phyloP scores from a whole-genome alignment of 179 eudicot species.

The Silene coronaria region DNA sequence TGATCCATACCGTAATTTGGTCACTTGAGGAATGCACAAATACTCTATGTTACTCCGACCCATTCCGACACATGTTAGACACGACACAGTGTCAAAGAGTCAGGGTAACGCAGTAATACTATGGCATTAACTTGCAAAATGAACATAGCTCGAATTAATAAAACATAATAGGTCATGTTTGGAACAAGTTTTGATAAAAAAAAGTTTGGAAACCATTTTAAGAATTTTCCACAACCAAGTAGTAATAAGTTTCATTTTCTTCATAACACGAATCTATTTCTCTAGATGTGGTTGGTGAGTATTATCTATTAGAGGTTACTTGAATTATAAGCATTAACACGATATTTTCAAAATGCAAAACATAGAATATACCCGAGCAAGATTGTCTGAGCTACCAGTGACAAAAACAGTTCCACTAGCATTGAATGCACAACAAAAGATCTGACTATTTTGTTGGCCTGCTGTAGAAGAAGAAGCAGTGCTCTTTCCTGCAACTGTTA shows the following conservation, averaged over 20 bases:
- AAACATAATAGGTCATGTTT: neutral
- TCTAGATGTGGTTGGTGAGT: neutral
- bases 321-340: neutral
- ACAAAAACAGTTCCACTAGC: slow-evolving; percentile 88
- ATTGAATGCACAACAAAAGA: slow-evolving; percentile 79
- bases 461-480: slow-evolving; percentile 17
- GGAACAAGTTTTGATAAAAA: no score
- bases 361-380: slow-evolving; percentile 62
- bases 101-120: no score
- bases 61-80: neutral
- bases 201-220: neutral
- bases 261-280: neutral
- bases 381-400: slow-evolving; percentile 90
- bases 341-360: neutral
- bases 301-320: neutral
- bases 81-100: no score
- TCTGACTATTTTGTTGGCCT: slow-evolving; percentile 62
- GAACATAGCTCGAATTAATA: neutral
- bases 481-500: slow-evolving; percentile 47
- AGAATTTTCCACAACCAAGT: neutral
- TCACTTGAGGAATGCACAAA: neutral
- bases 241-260: neutral
- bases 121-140: neutral
- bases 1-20: neutral
- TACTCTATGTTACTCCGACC: no score